Conservation (phyloP, 192 early-diverging fungal genomes). For the Podila minutissima region DNA sequence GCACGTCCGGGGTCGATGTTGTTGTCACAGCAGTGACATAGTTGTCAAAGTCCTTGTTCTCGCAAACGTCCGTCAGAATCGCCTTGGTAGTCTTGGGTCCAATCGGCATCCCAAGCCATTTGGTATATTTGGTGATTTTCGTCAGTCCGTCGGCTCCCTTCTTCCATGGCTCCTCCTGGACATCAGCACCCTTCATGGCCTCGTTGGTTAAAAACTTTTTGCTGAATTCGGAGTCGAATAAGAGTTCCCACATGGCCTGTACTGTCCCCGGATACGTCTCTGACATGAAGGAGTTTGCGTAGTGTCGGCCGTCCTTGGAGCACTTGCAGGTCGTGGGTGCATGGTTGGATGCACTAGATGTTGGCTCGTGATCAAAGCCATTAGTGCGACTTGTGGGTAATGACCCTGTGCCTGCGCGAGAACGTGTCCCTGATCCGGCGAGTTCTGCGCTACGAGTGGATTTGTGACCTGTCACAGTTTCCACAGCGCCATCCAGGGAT, state of each 20-base stretch:
- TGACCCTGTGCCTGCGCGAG: neutral
- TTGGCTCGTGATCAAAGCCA: neutral
- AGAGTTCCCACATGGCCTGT: slow-evolving; percentile 61
- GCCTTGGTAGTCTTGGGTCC: slow-evolving; percentile 68
- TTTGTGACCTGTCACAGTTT: neutral
- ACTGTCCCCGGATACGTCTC: slow-evolving; percentile 57
- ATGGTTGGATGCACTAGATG: neutral
- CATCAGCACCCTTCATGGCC: slow-evolving; percentile 59
- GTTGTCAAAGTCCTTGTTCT: slow-evolving; percentile 56
- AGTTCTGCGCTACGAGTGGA: neutral
- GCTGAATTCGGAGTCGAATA: slow-evolving; percentile 60
- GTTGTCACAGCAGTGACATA: slow-evolving; percentile 59
- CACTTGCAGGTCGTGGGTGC: slow-evolving; percentile 60
- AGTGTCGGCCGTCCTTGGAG: slow-evolving; percentile 54
- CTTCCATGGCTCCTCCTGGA: slow-evolving; percentile 25
- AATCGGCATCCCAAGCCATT: slow-evolving; percentile 30
- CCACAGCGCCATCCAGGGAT: slow-evolving; percentile 16
- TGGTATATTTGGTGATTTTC: slow-evolving; percentile 32
- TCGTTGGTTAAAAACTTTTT: slow-evolving; percentile 55
- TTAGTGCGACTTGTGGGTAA: slow-evolving; percentile 1
- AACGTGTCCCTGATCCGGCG: neutral
- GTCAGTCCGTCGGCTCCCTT: slow-evolving; percentile 17
- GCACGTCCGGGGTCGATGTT: slow-evolving; percentile 67
- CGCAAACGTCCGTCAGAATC: slow-evolving; percentile 57
- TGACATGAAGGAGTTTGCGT: slow-evolving; percentile 53